Conservation (phyloP, 1,284 basidiomycete genomes). For the Cutaneotrichosporon cutaneum region DNA sequence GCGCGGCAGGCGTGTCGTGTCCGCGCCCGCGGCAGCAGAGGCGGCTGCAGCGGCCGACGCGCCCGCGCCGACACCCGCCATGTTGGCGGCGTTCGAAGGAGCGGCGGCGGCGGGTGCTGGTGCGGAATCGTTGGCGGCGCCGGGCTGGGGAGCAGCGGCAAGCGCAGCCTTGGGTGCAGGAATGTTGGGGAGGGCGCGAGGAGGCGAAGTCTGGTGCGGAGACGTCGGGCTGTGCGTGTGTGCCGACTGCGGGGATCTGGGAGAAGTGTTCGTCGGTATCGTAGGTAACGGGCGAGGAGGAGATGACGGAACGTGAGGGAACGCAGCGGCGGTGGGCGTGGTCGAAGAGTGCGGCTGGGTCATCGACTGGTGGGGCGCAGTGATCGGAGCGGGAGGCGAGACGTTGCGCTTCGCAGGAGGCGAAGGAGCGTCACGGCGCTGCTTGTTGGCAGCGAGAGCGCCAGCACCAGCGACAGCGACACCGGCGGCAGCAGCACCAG, state of each 20-base stretch:
- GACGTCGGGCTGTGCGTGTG: conserved; percentile 5
- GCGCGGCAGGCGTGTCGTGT: conserved; percentile 4
- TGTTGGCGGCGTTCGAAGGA: neutral
- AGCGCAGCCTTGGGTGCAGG: conserved; percentile 4
- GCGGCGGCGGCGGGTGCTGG: neutral
- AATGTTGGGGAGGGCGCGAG: conserved; percentile 2
- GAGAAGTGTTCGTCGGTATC: neutral
- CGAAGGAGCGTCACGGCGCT: conserved; percentile 6
- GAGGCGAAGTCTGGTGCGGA: neutral
- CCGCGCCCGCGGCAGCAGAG: neutral
- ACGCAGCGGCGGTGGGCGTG: neutral
- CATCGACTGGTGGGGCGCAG: neutral
- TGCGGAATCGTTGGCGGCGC: neutral
- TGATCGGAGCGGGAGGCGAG: conserved; percentile 1
- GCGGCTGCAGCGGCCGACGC: conserved; percentile 1
- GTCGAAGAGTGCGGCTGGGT: neutral
- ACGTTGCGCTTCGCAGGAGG: neutral
- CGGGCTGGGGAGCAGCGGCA: neutral
- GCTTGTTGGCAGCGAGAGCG: conserved; percentile 9
- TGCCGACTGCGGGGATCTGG: neutral
- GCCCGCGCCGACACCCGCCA: conserved; percentile 2
- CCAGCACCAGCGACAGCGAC: conserved; percentile 10
- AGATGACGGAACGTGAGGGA: neutral
- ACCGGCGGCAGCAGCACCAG: conserved; percentile 10
- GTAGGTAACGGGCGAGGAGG: conserved; percentile 4